phyloP scores from a whole-genome alignment of 805 yeast species.

The Blastobotrys parvus region DNA sequence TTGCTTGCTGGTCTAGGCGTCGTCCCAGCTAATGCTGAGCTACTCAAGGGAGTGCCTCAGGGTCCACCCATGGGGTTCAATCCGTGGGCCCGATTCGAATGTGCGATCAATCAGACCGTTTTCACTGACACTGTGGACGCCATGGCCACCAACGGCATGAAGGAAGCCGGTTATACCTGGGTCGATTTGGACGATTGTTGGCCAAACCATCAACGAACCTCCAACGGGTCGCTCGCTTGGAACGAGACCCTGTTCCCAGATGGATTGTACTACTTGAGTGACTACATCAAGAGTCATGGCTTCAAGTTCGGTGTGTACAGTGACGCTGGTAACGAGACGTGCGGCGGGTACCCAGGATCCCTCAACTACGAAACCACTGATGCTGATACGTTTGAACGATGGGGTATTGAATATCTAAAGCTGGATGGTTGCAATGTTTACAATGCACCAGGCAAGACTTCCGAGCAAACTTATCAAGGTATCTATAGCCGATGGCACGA shows the following conservation, averaged over 20 bases:
- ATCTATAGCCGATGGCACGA: slow-evolving; percentile 20
- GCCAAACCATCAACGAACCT: slow-evolving; percentile 12
- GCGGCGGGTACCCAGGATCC: slow-evolving; percentile 25
- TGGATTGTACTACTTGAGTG: slow-evolving; percentile 19
- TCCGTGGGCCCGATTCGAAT: slow-evolving; percentile 23
- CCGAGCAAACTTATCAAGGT: slow-evolving; percentile 15
- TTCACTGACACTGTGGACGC: slow-evolving; percentile 18
- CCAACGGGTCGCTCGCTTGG: slow-evolving; percentile 11
- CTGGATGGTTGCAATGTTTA: slow-evolving; percentile 23
- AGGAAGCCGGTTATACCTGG: slow-evolving; percentile 22
- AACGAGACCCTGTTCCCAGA: slow-evolving; percentile 21
- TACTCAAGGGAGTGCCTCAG: too few species aligned
- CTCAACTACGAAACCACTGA: slow-evolving; percentile 21
- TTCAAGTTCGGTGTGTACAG: slow-evolving; percentile 25
- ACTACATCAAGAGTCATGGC: slow-evolving; percentile 18
- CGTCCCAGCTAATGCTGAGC: too few species aligned
- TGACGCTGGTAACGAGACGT: slow-evolving; percentile 24
- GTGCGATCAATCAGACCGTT: slow-evolving; percentile 19
- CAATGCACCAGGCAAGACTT: slow-evolving; percentile 15
- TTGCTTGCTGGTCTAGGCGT: too few species aligned
- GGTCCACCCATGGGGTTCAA: slow-evolving; percentile 6
- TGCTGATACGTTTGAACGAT: slow-evolving; percentile 21
- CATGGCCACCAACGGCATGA: slow-evolving; percentile 16
- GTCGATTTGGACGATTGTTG: slow-evolving; percentile 25
- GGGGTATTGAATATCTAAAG: slow-evolving; percentile 25